Evolutionary conservation across 768 basidiomycete genomes (phyloP).

Genomic region (Daedalea quercina): DNA sequence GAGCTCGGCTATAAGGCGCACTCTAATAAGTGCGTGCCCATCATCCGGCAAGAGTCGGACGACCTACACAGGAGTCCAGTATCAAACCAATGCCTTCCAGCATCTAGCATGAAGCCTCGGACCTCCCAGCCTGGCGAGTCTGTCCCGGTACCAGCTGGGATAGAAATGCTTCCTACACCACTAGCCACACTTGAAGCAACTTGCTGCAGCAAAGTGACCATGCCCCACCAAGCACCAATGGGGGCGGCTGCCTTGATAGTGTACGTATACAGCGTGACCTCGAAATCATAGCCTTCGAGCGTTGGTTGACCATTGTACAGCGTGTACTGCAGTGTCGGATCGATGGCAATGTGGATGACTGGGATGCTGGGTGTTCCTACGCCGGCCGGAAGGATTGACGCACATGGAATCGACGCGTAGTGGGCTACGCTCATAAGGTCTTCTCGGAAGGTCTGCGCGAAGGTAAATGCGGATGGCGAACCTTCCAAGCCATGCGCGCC

Average conservation of each 20-base stretch:
- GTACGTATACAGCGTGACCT: conserved; percentile 22
- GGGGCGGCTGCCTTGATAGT: conserved; percentile 26
- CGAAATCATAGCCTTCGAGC: conserved; percentile 33
- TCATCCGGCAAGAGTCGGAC: not conserved
- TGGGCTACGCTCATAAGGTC: conserved; percentile 28
- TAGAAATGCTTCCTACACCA: conserved; percentile 9
- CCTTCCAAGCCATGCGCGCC: conserved; percentile 17
- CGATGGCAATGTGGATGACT: conserved; percentile 27
- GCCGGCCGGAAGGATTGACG: conserved; percentile 11
- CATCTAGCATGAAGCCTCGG: conserved; percentile 40
- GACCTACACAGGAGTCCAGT: conserved; percentile 30
- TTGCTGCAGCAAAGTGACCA: conserved; percentile 36
- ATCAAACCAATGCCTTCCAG: conserved; percentile 38
- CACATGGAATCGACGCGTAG: conserved; percentile 18
- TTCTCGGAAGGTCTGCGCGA: conserved; percentile 30
- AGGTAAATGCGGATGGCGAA: conserved; percentile 27
- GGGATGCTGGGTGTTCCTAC: conserved; percentile 4
- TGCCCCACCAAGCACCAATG: conserved; percentile 39
- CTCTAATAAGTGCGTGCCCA: not conserved
- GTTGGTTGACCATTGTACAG: conserved; percentile 32
- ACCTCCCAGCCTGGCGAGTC: conserved; percentile 40
- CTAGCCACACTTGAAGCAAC: conserved; percentile 21
- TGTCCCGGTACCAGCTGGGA: conserved; percentile 28
- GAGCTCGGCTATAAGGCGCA: conserved; percentile 27
- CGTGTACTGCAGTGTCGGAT: conserved; percentile 18